These are phyloP conservation scores for Pythium folliculosum DNA, from an alignment of 352 stramenopile species.

Conservation along the genomic window DNA sequence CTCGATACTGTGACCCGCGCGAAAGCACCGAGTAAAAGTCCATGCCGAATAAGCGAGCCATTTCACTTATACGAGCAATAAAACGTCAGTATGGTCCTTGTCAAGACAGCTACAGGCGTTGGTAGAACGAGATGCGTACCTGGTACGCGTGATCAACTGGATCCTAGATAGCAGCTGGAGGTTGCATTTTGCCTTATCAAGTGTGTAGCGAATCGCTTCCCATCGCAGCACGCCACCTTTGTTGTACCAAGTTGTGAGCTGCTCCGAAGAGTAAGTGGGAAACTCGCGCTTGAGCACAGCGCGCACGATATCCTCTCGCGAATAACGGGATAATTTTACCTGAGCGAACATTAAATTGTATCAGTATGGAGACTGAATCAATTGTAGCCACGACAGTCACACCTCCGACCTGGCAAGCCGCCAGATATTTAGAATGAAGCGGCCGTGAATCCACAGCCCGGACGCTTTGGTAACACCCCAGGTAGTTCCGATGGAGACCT, in stretches of 20 bases:
- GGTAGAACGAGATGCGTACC: slow-evolving; percentile 19
- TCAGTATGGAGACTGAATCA: not conserved
- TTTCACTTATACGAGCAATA: slow-evolving; percentile 64
- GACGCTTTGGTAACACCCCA: slow-evolving; percentile 84
- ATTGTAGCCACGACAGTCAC: not conserved
- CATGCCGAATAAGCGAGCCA: slow-evolving; percentile 93
- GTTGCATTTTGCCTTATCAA: slow-evolving; percentile 30
- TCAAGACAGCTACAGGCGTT: no score
- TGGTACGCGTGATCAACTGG: slow-evolving; percentile 64
- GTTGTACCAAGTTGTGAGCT: slow-evolving; percentile 49
- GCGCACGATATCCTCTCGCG: slow-evolving; percentile 53
- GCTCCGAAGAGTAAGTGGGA: slow-evolving; percentile 41
- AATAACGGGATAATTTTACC: slow-evolving; percentile 65
- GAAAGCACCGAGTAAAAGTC: slow-evolving; percentile 94
- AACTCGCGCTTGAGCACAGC: slow-evolving; percentile 50
- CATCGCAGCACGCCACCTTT: slow-evolving; percentile 20
- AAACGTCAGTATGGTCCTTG: not conserved
- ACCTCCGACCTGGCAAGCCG: slow-evolving; percentile 84
- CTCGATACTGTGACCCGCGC: slow-evolving; percentile 92
- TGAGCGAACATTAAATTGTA: slow-evolving; percentile 25
- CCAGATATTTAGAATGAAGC: slow-evolving; percentile 94
- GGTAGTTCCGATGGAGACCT: slow-evolving; percentile 60
- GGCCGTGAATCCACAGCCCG: slow-evolving; percentile 88
- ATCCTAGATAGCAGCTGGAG: slow-evolving; percentile 57
- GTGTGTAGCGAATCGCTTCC: slow-evolving; percentile 38